phyloP scores from a whole-genome alignment of 2,329 filamentous ascomycete species.

The Nigrospora osmanthi region DNA sequence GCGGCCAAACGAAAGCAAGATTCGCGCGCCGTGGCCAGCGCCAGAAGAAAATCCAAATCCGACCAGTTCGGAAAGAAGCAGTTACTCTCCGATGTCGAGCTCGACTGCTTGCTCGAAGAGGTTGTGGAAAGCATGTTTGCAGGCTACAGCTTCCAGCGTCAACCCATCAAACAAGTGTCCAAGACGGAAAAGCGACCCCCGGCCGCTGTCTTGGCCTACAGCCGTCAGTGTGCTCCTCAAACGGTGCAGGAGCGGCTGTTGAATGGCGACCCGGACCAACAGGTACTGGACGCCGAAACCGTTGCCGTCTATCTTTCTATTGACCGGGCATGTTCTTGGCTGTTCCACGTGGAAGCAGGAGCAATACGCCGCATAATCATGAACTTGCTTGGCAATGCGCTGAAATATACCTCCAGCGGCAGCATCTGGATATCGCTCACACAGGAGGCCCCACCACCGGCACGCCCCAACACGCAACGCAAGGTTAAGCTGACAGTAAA shows the following conservation, averaged over 20 bases:
- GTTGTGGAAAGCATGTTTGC: constrained; percentile 38
- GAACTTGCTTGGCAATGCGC: constrained; percentile 53
- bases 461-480: neutral
- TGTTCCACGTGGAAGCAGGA: constrained; percentile 45
- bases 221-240: too few relatives aligned
- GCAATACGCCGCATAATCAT: constrained; percentile 44
- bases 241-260: too few relatives aligned
- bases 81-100: constrained; percentile 15
- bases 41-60: neutral
- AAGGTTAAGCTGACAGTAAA: constrained; percentile 26
- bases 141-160: constrained; percentile 19
- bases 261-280: too few relatives aligned
- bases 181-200: too few relatives aligned
- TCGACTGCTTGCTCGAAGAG: constrained; percentile 35
- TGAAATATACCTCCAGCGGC: constrained; percentile 45
- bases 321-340: constrained; percentile 37
- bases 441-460: neutral
- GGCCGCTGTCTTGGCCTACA: too few relatives aligned
- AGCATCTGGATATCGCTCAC: constrained; percentile 11
- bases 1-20: constrained; percentile 3
- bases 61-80: constrained; percentile 1
- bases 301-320: constrained; percentile 42
- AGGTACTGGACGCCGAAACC: neutral
- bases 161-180: neutral
- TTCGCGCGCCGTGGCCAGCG: constrained; percentile 9